These are phyloP conservation scores for Breviolum minutum DNA, from an alignment of 73 alveolate genomes.

Conservation along the genomic window DNA sequence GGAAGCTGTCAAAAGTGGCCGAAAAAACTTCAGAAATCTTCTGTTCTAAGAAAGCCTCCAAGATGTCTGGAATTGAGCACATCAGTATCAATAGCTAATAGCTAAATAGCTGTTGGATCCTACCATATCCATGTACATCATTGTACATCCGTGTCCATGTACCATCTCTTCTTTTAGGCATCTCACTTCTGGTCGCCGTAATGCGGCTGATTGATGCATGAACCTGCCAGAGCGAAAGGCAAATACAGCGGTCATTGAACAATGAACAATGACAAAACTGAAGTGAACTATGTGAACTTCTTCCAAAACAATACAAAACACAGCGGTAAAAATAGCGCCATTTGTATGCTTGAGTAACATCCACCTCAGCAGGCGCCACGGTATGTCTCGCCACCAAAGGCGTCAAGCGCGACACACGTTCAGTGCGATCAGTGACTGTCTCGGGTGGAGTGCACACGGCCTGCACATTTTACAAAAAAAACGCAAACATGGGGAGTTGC, in stretches of 20 bases:
- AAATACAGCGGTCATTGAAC: too few species aligned
- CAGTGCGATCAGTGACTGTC: conserved; percentile 69
- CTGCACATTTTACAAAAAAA: neutral
- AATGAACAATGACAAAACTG: too few species aligned
- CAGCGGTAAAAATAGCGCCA: neutral
- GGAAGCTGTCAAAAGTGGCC: neutral
- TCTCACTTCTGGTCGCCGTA: conserved; percentile 14
- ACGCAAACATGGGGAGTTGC: neutral
- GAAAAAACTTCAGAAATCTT: too few species aligned
- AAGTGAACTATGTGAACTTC: too few species aligned
- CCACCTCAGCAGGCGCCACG: conserved; percentile 59
- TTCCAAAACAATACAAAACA: too few species aligned
- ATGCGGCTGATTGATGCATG: conserved; percentile 39
- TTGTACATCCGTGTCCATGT: neutral
- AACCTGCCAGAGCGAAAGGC: neutral
- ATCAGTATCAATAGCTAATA: neutral
- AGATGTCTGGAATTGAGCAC: too few species aligned
- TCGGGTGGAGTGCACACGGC: conserved; percentile 28
- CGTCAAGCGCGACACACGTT: conserved; percentile 35
- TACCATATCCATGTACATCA: neutral
- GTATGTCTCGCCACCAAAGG: conserved; percentile 80
- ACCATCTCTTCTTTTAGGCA: neutral
- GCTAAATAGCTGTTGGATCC: too few species aligned
- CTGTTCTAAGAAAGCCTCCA: too few species aligned
- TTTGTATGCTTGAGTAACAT: neutral